A percentile compares a stretch with the other conserved stretches of the same genome.
Conservation (phyloP, 352 stramenopile genomes). For the Pythium guiyangense region DNA sequence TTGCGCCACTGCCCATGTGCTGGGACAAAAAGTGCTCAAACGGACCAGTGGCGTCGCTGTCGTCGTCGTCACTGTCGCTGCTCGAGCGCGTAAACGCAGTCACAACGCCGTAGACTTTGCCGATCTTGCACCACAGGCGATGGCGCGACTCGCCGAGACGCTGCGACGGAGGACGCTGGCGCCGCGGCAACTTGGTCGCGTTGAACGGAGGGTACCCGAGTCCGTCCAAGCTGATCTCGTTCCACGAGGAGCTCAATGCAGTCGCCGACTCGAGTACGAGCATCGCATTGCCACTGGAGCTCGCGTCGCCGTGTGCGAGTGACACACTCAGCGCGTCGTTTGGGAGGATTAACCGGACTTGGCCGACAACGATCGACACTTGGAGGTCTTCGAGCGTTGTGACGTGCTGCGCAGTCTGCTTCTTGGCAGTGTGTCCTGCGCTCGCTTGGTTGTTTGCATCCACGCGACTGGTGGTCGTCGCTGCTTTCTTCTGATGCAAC, state of each 20-base stretch:
- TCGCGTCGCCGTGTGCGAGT: constrained; percentile 12
- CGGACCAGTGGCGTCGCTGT: constrained; percentile 10
- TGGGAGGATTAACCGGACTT: constrained; percentile 50
- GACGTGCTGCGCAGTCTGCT: background rate
- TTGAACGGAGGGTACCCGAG: constrained; percentile 79
- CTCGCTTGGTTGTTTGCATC: background rate
- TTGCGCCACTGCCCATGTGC: background rate
- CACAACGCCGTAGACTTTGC: constrained; percentile 43
- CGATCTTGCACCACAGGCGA: constrained; percentile 36
- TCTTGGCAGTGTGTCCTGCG: too few species aligned
- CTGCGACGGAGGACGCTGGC: constrained; percentile 38
- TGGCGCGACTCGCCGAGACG: constrained; percentile 35
- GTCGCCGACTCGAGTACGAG: constrained; percentile 50
- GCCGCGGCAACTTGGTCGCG: constrained; percentile 51
- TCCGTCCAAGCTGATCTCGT: constrained; percentile 59
- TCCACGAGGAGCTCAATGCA: constrained; percentile 33
- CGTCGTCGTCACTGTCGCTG: background rate
- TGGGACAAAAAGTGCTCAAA: constrained; percentile 32
- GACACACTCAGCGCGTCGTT: constrained; percentile 30
- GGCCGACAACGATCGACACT: constrained; percentile 39
- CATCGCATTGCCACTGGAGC: constrained; percentile 20
- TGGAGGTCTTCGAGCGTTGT: constrained; percentile 21
- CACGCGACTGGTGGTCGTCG: background rate
- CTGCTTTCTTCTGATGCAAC: background rate
- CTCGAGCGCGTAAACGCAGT: constrained; percentile 17